A percentile compares a stretch with the other conserved stretches of the same genome.
Evolutionary conservation across 129 eudicot species (phyloP).

Genomic region (Flaveria bidentis): DNA sequence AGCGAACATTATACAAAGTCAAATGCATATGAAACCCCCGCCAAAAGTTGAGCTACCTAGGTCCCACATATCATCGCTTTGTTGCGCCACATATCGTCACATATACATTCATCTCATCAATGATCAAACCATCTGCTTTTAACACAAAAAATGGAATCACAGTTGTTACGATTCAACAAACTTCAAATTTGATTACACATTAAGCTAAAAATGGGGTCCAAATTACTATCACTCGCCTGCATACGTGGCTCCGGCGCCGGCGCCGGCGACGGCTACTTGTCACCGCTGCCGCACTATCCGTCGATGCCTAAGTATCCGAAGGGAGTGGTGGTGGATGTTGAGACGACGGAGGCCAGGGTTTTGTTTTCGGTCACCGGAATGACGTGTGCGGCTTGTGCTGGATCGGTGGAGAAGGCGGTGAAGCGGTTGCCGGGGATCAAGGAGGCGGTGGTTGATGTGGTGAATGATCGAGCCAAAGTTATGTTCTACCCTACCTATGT

Average conservation of each 20-base stretch:
- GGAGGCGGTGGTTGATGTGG: conserved; percentile 87
- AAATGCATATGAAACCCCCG: conserved; percentile 43
- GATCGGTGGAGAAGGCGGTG: conserved; percentile 87
- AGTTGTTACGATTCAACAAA: background rate
- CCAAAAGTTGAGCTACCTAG: background rate
- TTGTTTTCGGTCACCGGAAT: conserved; percentile 78
- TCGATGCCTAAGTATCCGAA: conserved; percentile 93
- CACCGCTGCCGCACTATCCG: conserved; percentile 82
- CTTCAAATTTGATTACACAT: background rate
- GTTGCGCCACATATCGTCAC: conserved; percentile 11
- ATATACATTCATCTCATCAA: background rate
- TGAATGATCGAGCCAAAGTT: conserved; percentile 84
- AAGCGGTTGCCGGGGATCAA: conserved; percentile 86
- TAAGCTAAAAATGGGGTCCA: conserved; percentile 53
- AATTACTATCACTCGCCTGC: conserved; percentile 65
- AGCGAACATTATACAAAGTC: conserved; percentile 17
- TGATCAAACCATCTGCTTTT: conserved; percentile 6
- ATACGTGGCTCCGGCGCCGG: conserved; percentile 39
- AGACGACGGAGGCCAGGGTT: conserved; percentile 51
- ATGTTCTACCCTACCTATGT: conserved; percentile 67
- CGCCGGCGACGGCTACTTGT: conserved; percentile 46
- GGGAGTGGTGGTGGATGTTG: conserved; percentile 55
- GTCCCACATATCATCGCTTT: conserved; percentile 21
- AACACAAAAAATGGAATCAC: background rate
- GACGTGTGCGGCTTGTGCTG: conserved; percentile 98